Percentiles rank a stretch among this genome's conserved stretches.
These are phyloP conservation scores for Diplodia mutila DNA, from an alignment of 2,329 filamentous ascomycete genomes.

Conservation along the genomic window DNA sequence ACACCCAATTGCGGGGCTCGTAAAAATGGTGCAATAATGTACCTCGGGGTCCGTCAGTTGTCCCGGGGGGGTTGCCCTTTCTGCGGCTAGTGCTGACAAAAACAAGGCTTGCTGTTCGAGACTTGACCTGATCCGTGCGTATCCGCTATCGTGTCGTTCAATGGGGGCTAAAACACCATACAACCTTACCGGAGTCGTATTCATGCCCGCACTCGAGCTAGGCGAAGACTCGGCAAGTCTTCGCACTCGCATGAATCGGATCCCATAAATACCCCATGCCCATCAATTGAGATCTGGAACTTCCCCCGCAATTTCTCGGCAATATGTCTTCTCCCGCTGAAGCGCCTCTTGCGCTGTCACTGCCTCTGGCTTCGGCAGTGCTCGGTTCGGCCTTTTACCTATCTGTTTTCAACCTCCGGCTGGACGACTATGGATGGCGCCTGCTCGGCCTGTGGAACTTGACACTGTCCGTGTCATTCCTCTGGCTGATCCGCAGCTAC, in stretches of 20 bases:
- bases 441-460: slow-evolving; percentile 16
- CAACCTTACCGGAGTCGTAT: neutral
- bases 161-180: slow-evolving; percentile 5
- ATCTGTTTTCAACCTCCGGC: neutral
- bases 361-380: slow-evolving; percentile 5
- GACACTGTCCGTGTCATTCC: neutral
- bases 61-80: slow-evolving; percentile 1
- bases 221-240: neutral
- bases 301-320: neutral
- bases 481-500: slow-evolving; percentile 3
- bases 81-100: slow-evolving; percentile 5
- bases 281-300: neutral
- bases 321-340: slow-evolving; percentile 3
- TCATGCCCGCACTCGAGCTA: neutral
- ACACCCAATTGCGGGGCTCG: neutral
- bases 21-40: neutral
- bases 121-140: neutral
- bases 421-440: slow-evolving; percentile 19
- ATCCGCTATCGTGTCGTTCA: neutral
- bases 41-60: neutral
- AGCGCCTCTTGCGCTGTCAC: slow-evolving; percentile 4
- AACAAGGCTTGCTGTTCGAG: slow-evolving; percentile 2
- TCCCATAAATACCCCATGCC: slow-evolving; percentile 3
- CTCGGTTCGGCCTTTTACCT: slow-evolving; percentile 2
- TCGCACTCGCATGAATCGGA: neutral